A percentile compares a stretch with the other conserved stretches of the same genome.
These are phyloP conservation scores for Carpinus viminea DNA, from an alignment of 306 rosid species.

Conservation along the genomic window DNA sequence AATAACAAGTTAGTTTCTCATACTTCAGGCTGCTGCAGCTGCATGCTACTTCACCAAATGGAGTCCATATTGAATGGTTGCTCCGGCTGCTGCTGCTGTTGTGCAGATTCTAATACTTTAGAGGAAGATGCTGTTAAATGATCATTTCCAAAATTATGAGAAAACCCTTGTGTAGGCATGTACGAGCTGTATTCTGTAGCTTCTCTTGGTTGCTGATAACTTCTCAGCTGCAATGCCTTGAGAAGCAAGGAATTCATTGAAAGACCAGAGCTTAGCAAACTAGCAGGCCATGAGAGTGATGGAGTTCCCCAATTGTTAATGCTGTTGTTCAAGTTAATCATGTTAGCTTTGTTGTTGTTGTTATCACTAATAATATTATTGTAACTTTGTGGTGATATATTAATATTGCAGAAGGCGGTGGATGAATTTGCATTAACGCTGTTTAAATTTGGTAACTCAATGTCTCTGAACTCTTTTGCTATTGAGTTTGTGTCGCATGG, in stretches of 20 bases:
- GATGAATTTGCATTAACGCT: conserved; percentile 43
- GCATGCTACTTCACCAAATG: conserved; percentile 57
- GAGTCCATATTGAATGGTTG: conserved; percentile 96
- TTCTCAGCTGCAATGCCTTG: conserved; percentile 84
- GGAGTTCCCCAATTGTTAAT: conserved; percentile 67
- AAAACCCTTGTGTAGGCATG: conserved; percentile 37
- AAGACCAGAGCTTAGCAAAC: conserved; percentile 51
- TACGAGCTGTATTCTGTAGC: conserved; percentile 29
- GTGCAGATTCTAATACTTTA: conserved; percentile 50
- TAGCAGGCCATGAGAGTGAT: conserved; percentile 57
- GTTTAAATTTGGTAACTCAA: conserved; percentile 58
- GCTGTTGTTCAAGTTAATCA: conserved; percentile 44
- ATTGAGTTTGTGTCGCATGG: conserved; percentile 69
- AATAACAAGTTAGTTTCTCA: conserved; percentile 35
- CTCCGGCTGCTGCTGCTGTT: conserved; percentile 54
- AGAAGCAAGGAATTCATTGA: conserved; percentile 74
- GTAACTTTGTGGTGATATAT: conserved; percentile 38
- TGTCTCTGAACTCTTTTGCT: conserved; percentile 66
- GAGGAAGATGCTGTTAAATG: conserved; percentile 61
- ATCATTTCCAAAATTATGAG: conserved; percentile 42
- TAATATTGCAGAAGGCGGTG: conserved; percentile 25
- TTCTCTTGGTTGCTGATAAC: conserved; percentile 47
- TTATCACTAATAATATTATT: background rate
- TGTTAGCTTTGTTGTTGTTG: conserved; percentile 34
- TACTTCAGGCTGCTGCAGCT: background rate